Base-by-base conservation (phyloP, 2,329 filamentous ascomycete species). In the Hymenoscyphus scutula region DNA sequence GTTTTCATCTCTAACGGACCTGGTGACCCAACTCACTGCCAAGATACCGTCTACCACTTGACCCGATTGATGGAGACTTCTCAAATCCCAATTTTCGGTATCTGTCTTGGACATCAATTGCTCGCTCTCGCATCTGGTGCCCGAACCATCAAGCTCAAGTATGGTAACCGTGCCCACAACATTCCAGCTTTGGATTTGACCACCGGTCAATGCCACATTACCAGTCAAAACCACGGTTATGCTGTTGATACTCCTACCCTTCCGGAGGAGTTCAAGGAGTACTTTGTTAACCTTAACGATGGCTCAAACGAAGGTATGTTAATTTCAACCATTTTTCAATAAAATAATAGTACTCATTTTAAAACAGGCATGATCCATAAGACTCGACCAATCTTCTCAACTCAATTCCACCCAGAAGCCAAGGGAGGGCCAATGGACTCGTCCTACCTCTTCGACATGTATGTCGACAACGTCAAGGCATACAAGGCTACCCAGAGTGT, bases 1-100 rank as follows among this genome's bases (percentile, higher is more conserved):
- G 89, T 99, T 74, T 99, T 99, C 84, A 97, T 98, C 81, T 97
- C 92, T 79, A 99, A 99, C 80, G 95, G 95, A 64, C 95, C 95
- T 30, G 95, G 95, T 80, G 95, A 99, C 80, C 95, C 95, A 71
- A 98, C 93, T 51, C 95, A 99, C 80, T 97, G 93, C 82, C 90
- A 92, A 75, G 87, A 92, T 73, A 97, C 95, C 48, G 92, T 96
- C 68, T 94, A 96, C 84, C 93, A 96, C 81, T 86, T 99, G 61
- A 84, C 84, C 72, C 90, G 92, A 73, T 81, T 99, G 73, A 97
- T 99, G 86, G 91, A 96, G 77, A 88, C 87, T 27, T 97, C 92
- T 56, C 88, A 92, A 71, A 85, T 97, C 37, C 95, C 95, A 63
- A 88, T 99, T 78, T 96, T 99, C 88, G 95, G 95, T 72, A 98